Evolutionary conservation across 768 basidiomycete species (phyloP).

Genomic region (Lentinula guzmanii): DNA sequence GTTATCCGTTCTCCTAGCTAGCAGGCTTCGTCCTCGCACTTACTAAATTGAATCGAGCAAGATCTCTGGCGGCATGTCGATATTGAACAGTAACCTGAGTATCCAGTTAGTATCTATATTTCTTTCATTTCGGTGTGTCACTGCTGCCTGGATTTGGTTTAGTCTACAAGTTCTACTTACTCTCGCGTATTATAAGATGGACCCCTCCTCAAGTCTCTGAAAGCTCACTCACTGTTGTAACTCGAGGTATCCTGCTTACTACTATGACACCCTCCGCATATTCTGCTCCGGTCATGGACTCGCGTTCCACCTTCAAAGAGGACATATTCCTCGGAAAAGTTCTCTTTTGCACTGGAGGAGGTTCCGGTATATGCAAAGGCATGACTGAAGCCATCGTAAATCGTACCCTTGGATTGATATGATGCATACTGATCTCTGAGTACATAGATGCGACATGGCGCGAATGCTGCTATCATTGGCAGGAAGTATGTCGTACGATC

Average conservation of each 20-base stretch:
- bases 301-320: slow-evolving; percentile 61
- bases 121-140: no score
- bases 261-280: slow-evolving; percentile 36
- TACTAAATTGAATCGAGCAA: no score
- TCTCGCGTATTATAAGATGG: not conserved
- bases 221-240: not conserved
- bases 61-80: no score
- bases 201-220: not conserved
- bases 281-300: slow-evolving; percentile 42
- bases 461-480: slow-evolving; percentile 75
- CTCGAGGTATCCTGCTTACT: not conserved
- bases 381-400: slow-evolving; percentile 83
- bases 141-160: no score
- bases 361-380: slow-evolving; percentile 86
- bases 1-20: no score
- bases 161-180: not conserved
- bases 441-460: slow-evolving; percentile 76
- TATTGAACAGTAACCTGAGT: no score
- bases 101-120: no score
- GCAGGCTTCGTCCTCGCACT: no score
- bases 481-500: slow-evolving; percentile 56
- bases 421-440: not conserved
- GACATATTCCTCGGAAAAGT: slow-evolving; percentile 90
- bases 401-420: not conserved
- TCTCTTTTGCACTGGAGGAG: slow-evolving; percentile 86